Percentiles rank a stretch among this genome's conserved stretches.
phyloP scores from a whole-genome alignment of 495 filamentous ascomycete species.

The Echria macrotheca region DNA sequence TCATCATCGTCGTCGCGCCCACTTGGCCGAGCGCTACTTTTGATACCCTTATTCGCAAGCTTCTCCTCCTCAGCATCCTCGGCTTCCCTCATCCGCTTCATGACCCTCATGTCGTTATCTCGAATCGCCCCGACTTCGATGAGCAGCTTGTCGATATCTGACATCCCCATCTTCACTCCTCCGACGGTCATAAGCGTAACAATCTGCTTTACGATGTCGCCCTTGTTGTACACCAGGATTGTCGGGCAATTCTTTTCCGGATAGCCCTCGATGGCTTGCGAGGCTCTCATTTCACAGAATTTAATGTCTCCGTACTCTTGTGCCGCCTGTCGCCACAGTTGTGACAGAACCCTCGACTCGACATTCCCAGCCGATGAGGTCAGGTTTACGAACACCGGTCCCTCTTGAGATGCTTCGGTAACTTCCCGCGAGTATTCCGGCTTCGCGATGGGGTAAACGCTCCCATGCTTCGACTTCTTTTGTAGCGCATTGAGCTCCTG shows the following conservation, averaged over 20 bases:
- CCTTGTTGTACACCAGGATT: constrained; percentile 85
- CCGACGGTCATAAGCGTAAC: constrained; percentile 77
- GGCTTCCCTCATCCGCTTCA: constrained; percentile 53
- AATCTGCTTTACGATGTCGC: constrained; percentile 82
- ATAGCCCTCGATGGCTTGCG: constrained; percentile 94
- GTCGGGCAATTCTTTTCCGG: constrained; percentile 93
- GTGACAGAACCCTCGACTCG: constrained; percentile 73
- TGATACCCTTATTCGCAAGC: constrained; percentile 40
- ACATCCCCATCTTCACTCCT: constrained; percentile 61
- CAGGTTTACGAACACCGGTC: constrained; percentile 76
- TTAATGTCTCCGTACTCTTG: constrained; percentile 85
- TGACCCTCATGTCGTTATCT: constrained; percentile 69
- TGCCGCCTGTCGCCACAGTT: constrained; percentile 84
- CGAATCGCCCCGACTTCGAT: constrained; percentile 74
- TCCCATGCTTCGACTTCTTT: constrained; percentile 71
- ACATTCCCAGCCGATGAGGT: constrained; percentile 72
- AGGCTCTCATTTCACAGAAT: constrained; percentile 91
- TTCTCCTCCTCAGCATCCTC: constrained; percentile 53
- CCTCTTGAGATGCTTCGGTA: constrained; percentile 76
- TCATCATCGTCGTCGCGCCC: constrained; percentile 52
- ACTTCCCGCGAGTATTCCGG: constrained; percentile 87
- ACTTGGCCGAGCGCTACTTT: constrained; percentile 31
- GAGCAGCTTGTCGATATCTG: constrained; percentile 66
- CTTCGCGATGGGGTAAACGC: constrained; percentile 90
- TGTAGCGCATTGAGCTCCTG: constrained; percentile 70